These are phyloP conservation scores for Aspergillus brunneoviolaceus DNA, from an alignment of 2,329 filamentous ascomycete genomes.

Conservation along the genomic window DNA sequence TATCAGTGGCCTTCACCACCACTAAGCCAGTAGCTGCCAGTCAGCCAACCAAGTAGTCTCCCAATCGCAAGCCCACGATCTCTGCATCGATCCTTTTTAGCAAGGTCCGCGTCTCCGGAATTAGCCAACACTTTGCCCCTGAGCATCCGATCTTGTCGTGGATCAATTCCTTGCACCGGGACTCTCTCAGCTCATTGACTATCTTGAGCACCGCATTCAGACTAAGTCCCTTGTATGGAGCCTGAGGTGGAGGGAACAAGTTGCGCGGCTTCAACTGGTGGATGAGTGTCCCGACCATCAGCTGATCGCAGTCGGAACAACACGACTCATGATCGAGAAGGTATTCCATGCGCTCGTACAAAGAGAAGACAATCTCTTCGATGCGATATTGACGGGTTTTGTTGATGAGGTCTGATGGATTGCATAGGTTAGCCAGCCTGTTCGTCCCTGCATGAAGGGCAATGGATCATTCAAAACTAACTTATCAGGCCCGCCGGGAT, in stretches of 20 bases:
- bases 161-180: conserved; percentile 4
- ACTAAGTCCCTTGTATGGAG: not conserved
- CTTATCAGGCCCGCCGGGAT: not conserved
- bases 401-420: not conserved
- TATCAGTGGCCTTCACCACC: too few relatives aligned
- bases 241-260: conserved; percentile 5
- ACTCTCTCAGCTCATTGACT: not conserved
- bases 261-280: not conserved
- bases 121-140: not conserved
- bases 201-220: not conserved
- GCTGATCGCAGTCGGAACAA: conserved; percentile 3
- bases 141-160: not conserved
- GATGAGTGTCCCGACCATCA: not conserved
- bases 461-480: not conserved
- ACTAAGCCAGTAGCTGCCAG: not conserved
- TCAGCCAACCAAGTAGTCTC: not conserved
- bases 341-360: conserved; percentile 1
- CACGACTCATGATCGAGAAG: not conserved
- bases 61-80: not conserved
- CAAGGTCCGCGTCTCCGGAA: not conserved
- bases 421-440: not conserved
- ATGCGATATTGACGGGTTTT: not conserved
- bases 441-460: not conserved
- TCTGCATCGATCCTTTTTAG: not conserved
- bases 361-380: not conserved